A percentile compares a stretch with the other conserved stretches of the same genome.
Evolutionary conservation across 345 rosid species (phyloP).

Genomic region (Sonneratia alba): DNA sequence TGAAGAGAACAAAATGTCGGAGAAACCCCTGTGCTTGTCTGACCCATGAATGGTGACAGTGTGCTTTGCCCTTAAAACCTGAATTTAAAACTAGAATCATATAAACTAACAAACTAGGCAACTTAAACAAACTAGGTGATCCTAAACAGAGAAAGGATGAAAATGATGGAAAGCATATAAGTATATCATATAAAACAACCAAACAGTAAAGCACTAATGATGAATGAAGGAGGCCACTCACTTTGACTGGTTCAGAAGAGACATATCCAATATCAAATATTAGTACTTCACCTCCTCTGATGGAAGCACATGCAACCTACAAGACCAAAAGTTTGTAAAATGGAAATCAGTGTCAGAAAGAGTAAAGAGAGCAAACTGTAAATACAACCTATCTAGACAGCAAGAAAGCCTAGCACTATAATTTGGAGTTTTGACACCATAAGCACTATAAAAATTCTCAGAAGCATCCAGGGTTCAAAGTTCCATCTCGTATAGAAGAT

Average conservation of each 20-base stretch:
- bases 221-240: constrained; percentile 19
- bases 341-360: neutral
- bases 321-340: constrained; percentile 2
- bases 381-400: neutral
- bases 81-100: neutral
- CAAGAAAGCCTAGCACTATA: neutral
- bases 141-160: neutral
- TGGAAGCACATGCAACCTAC: constrained; percentile 77
- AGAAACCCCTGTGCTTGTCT: constrained; percentile 39
- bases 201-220: neutral
- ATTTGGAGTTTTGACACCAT: neutral
- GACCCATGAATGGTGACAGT: constrained; percentile 45
- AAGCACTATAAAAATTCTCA: neutral
- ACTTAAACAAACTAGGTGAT: neutral
- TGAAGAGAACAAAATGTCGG: constrained; percentile 54
- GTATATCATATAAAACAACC: neutral
- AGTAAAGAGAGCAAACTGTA: neutral
- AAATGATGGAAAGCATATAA: neutral
- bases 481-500: neutral
- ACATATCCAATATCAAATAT: constrained; percentile 72
- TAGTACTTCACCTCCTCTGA: constrained; percentile 40
- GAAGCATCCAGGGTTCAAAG: neutral
- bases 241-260: constrained; percentile 69
- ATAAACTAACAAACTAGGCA: neutral
- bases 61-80: constrained; percentile 32